A percentile compares a stretch with the other conserved stretches of the same genome.
Conservation (phyloP, 2,329 filamentous ascomycete genomes). For the Diplocarpon mali region DNA sequence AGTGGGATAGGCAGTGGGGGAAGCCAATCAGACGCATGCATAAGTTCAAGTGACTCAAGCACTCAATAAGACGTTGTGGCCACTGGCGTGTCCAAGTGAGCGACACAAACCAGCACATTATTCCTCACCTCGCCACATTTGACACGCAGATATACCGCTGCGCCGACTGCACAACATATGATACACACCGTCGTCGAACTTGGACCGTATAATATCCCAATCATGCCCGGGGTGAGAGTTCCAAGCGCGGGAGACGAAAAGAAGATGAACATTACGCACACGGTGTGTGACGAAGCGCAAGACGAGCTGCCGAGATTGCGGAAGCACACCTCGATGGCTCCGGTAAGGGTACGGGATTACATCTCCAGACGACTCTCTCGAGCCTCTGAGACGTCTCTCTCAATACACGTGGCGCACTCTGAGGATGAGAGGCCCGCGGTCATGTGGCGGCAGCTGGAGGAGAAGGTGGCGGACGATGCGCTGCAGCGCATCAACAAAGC, state of each 20-base stretch:
- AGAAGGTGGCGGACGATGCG: not conserved
- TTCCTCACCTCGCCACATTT: not conserved
- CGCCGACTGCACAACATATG: not conserved
- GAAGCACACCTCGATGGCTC: not conserved
- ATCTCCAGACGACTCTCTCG: slow-evolving; percentile 1
- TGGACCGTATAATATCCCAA: not conserved
- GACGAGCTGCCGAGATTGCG: not conserved
- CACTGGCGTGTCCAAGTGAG: not conserved
- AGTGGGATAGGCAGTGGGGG: too few species aligned
- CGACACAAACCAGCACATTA: not conserved
- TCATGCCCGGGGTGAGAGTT: not conserved
- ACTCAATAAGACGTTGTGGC: too few species aligned
- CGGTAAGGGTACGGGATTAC: slow-evolving; percentile 1
- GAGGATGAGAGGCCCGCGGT: not conserved
- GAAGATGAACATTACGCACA: slow-evolving; percentile 10
- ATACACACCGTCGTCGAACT: too few species aligned
- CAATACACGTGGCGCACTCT: not conserved
- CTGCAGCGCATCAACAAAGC: too few species aligned
- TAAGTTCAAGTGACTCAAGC: too few species aligned
- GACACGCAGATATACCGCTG: not conserved
- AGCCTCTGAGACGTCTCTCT: not conserved
- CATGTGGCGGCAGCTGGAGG: not conserved
- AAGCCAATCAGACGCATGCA: too few species aligned
- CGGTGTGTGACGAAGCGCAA: slow-evolving; percentile 5
- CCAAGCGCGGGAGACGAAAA: not conserved